Conservation (phyloP, 2,329 filamentous ascomycete species). For the Aspergillus neotritici region DNA sequence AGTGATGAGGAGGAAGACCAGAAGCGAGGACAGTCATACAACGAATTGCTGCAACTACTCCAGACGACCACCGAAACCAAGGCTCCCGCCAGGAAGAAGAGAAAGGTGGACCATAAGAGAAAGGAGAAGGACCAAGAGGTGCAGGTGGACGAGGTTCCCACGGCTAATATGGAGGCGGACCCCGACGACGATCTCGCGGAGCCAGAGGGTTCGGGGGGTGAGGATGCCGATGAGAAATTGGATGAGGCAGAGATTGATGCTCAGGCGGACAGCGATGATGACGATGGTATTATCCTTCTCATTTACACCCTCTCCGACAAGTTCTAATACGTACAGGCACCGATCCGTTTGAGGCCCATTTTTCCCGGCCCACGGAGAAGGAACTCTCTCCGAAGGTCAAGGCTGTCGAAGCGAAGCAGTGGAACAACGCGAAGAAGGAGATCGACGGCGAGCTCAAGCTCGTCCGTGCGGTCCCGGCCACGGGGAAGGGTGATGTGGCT, state of each 20-base stretch:
- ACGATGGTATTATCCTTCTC: slow-evolving; percentile 27
- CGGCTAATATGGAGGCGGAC: slow-evolving; percentile 22
- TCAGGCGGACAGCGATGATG: slow-evolving; percentile 30
- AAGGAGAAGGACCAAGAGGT: slow-evolving; percentile 20
- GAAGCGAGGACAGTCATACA: slow-evolving; percentile 46
- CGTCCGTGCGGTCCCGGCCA: slow-evolving; percentile 26
- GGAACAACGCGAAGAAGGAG: slow-evolving; percentile 41
- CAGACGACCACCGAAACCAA: slow-evolving; percentile 37
- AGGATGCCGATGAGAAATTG: slow-evolving; percentile 38
- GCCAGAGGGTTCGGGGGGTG: slow-evolving; percentile 41
- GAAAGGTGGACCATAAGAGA: slow-evolving; percentile 45
- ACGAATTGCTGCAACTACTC: slow-evolving; percentile 52
- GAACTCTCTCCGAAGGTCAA: slow-evolving; percentile 50
- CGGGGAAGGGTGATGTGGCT: slow-evolving; percentile 18
- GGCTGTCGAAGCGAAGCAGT: slow-evolving; percentile 44
- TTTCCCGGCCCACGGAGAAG: slow-evolving; percentile 61
- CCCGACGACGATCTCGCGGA: slow-evolving; percentile 45
- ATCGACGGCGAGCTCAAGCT: slow-evolving; percentile 28
- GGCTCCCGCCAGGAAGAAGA: slow-evolving; percentile 47
- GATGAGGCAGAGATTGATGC: slow-evolving; percentile 27
- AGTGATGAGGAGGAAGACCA: slow-evolving; percentile 43
- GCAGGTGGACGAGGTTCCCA: slow-evolving; percentile 18
- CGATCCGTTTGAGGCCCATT: slow-evolving; percentile 79
- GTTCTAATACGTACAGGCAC: slow-evolving; percentile 33
- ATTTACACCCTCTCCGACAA: slow-evolving; percentile 39